These are phyloP conservation scores for Baudoinia panamericana DNA, from an alignment of 495 filamentous ascomycete genomes.

Conservation along the genomic window DNA sequence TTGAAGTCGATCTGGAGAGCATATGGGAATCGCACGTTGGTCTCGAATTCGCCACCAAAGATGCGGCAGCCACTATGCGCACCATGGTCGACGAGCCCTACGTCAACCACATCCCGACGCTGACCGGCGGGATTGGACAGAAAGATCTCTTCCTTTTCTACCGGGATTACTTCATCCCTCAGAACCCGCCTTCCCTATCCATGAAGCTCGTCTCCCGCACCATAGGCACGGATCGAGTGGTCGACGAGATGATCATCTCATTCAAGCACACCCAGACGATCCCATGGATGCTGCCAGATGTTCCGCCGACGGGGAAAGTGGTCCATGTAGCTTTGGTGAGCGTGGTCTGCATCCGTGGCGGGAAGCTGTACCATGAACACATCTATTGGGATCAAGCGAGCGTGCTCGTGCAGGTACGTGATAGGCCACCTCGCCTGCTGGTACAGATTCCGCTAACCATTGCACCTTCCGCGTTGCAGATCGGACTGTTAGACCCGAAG, in stretches of 20 bases:
- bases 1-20: conserved; percentile 25
- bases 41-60: conserved; percentile 16
- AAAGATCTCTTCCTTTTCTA: conserved; percentile 28
- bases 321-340: conserved; percentile 28
- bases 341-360: conserved; percentile 26
- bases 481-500: conserved; percentile 30
- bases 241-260: conserved; percentile 29
- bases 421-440: background rate
- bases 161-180: conserved; percentile 28
- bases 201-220: conserved; percentile 27
- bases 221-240: conserved; percentile 27
- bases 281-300: conserved; percentile 29
- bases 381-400: conserved; percentile 32
- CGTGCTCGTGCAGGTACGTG: background rate
- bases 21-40: conserved; percentile 26
- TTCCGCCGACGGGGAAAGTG: conserved; percentile 27
- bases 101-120: conserved; percentile 27
- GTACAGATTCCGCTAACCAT: no score
- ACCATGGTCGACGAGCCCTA: conserved; percentile 28
- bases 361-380: conserved; percentile 29
- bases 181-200: conserved; percentile 23
- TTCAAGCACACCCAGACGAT: conserved; percentile 30
- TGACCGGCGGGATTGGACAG: conserved; percentile 26
- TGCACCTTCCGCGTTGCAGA: conserved; percentile 21
- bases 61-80: conserved; percentile 22